phyloP scores from a whole-genome alignment of 2,329 filamentous ascomycete species.

The Whalleya microplaca region DNA sequence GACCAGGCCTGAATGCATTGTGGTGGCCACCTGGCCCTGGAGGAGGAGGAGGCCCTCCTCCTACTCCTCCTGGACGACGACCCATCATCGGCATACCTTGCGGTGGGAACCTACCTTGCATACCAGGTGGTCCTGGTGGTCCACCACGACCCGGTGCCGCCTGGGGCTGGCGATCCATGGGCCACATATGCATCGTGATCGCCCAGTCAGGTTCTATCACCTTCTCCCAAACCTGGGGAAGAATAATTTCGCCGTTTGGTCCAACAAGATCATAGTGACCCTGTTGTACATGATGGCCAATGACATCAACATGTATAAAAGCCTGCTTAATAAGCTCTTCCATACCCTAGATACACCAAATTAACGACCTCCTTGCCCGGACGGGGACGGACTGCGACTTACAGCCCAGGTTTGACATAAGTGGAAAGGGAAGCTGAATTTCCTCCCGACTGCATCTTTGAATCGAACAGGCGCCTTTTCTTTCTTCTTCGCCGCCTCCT shows the following conservation, averaged over 20 bases:
- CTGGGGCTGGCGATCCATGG: constrained; percentile 45
- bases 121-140: constrained; percentile 3
- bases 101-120: constrained; percentile 7
- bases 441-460: constrained; percentile 88
- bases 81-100: constrained; percentile 5
- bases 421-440: constrained; percentile 90
- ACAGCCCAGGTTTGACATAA: constrained; percentile 84
- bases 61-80: background rate
- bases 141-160: constrained; percentile 18
- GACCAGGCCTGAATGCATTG: background rate
- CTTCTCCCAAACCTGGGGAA: constrained; percentile 80
- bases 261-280: constrained; percentile 82
- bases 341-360: constrained; percentile 66
- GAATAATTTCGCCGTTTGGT: constrained; percentile 80
- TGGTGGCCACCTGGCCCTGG: background rate
- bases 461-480: constrained; percentile 81
- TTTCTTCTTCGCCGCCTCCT: constrained; percentile 49
- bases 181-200: constrained; percentile 70
- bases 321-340: constrained; percentile 85
- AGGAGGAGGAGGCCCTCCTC: background rate
- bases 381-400: constrained; percentile 41
- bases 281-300: constrained; percentile 75
- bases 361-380: constrained; percentile 1
- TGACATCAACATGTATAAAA: constrained; percentile 76
- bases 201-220: constrained; percentile 78